Evolutionary conservation across 495 filamentous ascomycete genomes (phyloP), one percentile per base, ranked within the genome.

Genomic region (Thozetella sp.): DNA sequence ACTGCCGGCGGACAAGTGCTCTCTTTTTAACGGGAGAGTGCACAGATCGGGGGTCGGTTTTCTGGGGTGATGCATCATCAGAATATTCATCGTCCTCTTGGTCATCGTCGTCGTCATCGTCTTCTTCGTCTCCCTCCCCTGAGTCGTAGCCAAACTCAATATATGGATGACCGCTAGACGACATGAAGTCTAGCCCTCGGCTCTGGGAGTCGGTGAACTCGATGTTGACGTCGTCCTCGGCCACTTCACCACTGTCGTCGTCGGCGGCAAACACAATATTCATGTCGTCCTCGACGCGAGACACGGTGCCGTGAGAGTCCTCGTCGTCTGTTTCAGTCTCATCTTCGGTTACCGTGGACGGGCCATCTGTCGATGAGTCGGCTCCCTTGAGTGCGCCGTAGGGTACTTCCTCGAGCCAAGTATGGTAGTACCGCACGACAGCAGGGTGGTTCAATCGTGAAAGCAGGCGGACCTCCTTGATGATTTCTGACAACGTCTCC

Each of bases 391-490:
- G 79, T 6, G 78, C 71, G 23, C 79, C 73, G 57, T 93, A 83
- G 54, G 67, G 60, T 34, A 78, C 61, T 61, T 93, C 89, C 68
- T 99, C 95, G 2, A 93, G 80, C 95, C 95, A 98, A 1, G 96
- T 93, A 22, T 93, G 91, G 70, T 92, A 97, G 67, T 98, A 99
- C 22, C 96, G 85, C 30, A 99, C 95, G 19, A 99, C 95, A 64
- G 95, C 92, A 2, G 93, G 93, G 77, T 99, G 93, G 73, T 96
- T 98, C 63, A 99, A 81, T 54, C 90, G 85, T 17, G 95, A 97
- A 10, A 99, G 81, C 22, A 98, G 75, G 70, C 93, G 89, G 51
- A 96, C 93, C 73, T 99, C 95, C 30, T 92, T 96, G 25, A 98
- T 76, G 23, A 97, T 91, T 63, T 94, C 89, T 22, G 90, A 90